These are phyloP conservation scores for Vigna trinervia DNA, from an alignment of 306 rosid genomes.

Conservation along the genomic window DNA sequence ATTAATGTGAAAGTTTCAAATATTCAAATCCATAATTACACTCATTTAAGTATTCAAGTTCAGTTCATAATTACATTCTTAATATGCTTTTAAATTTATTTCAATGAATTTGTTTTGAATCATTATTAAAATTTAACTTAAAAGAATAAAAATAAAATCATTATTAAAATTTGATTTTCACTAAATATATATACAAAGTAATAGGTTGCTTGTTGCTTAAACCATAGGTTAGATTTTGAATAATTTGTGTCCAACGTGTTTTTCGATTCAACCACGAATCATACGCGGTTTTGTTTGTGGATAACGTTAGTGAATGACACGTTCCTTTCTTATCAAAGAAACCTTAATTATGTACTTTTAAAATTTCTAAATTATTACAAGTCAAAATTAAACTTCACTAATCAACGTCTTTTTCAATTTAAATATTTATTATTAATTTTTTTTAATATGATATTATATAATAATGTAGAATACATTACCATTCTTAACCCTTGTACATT, in stretches of 20 bases:
- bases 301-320: conserved; percentile 15
- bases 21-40: too few species aligned
- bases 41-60: too few species aligned
- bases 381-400: background rate
- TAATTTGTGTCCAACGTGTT: background rate
- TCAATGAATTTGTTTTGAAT: too few species aligned
- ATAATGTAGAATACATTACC: background rate
- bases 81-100: too few species aligned
- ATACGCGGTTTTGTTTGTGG: conserved; percentile 46
- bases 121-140: background rate
- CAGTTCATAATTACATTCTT: too few species aligned
- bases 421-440: background rate
- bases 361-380: background rate
- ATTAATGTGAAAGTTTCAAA: too few species aligned
- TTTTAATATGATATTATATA: background rate
- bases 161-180: background rate
- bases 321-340: background rate
- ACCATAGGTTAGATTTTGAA: background rate
- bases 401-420: background rate
- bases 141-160: background rate
- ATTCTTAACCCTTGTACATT: background rate
- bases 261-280: conserved; percentile 23
- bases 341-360: background rate
- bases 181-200: background rate
- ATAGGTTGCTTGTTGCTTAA: conserved; percentile 8